A percentile compares a stretch with the other conserved stretches of the same genome.
Conservation (phyloP, 2,329 filamentous ascomycete genomes). For the Neocucurbitaria cava region DNA sequence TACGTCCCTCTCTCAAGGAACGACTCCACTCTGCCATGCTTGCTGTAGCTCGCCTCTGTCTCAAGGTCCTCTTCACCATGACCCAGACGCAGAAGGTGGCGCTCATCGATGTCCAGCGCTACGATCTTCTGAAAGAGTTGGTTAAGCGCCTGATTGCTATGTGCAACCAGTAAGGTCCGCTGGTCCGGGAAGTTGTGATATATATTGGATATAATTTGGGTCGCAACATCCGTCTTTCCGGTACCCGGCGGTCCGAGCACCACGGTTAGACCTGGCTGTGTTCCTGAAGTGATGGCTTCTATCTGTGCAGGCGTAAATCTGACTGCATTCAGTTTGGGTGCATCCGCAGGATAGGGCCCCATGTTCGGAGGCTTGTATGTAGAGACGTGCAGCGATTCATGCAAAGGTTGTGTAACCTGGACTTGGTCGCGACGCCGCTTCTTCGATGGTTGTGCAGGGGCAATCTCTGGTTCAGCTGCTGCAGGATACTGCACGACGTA, state of each 20-base stretch:
- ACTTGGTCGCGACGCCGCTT: conserved; percentile 82
- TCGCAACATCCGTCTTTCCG: conserved; percentile 98
- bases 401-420: conserved; percentile 66
- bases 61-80: conserved; percentile 95
- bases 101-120: conserved; percentile 92
- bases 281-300: conserved; percentile 91
- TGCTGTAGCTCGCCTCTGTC: conserved; percentile 87
- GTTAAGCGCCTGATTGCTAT: conserved; percentile 97
- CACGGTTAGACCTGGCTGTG: conserved; percentile 90
- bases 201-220: conserved; percentile 98
- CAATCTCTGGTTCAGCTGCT: conserved; percentile 49
- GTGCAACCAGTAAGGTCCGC: conserved; percentile 88
- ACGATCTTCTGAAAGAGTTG: conserved; percentile 98
- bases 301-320: conserved; percentile 92
- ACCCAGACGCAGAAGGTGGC: conserved; percentile 88
- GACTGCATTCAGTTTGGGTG: conserved; percentile 79
- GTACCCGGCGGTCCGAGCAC: conserved; percentile 96
- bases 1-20: conserved; percentile 86
- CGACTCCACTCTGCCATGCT: conserved; percentile 91
- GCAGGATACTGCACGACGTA: conserved; percentile 76
- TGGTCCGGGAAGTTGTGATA: conserved; percentile 97
- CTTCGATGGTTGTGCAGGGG: conserved; percentile 70
- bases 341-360: conserved; percentile 87
- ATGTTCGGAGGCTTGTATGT: conserved; percentile 89
- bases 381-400: conserved; percentile 74